Conservation (phyloP, 257 asterid genomes). For the Fraxinus americana region DNA sequence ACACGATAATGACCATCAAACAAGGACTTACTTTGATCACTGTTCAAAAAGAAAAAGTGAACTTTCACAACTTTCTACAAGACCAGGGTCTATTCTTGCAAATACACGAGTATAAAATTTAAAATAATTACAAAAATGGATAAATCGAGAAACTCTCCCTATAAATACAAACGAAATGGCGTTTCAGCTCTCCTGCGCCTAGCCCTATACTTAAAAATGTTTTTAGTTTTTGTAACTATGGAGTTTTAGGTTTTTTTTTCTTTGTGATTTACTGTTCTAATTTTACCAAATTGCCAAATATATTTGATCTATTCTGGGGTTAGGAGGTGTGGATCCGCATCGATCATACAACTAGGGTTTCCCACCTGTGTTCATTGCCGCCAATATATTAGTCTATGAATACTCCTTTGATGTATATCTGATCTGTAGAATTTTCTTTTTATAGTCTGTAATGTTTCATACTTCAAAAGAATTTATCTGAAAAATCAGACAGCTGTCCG, state of each 20-base stretch:
- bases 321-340: constrained; percentile 72
- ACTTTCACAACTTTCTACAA: too few relatives aligned
- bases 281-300: constrained; percentile 26
- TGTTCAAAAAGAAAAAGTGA: too few relatives aligned
- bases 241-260: constrained; percentile 30
- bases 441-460: constrained; percentile 6
- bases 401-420: constrained; percentile 19
- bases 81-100: too few relatives aligned
- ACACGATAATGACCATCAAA: too few relatives aligned
- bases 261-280: background rate
- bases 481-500: constrained; percentile 33
- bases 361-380: constrained; percentile 62
- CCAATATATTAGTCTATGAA: constrained; percentile 32
- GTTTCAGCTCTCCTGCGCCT: constrained; percentile 49
- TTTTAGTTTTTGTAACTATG: constrained; percentile 41
- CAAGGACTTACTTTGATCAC: too few relatives aligned
- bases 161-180: constrained; percentile 25
- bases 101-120: too few relatives aligned
- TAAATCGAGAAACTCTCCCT: background rate
- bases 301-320: constrained; percentile 53
- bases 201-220: constrained; percentile 62
- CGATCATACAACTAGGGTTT: constrained; percentile 60
- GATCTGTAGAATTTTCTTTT: constrained; percentile 29
- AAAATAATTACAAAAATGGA: too few relatives aligned
- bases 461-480: constrained; percentile 19